Conservation (phyloP, 106 monocot species). For the Vanilla planifolia region DNA sequence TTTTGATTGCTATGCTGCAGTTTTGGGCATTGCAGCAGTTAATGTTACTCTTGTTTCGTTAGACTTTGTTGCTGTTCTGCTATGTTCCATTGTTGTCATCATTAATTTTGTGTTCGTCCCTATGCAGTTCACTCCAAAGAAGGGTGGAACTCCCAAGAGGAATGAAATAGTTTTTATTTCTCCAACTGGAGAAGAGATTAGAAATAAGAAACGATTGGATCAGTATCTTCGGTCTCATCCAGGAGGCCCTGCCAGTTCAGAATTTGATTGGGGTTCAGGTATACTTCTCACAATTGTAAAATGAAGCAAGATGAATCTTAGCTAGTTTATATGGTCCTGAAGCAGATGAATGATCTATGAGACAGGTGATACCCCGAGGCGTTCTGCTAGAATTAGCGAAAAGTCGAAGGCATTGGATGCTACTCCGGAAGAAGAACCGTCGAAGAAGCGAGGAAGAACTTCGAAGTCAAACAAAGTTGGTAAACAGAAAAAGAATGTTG, state of each 20-base stretch:
- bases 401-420: slow-evolving; percentile 39
- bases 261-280: slow-evolving; percentile 85
- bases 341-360: background rate
- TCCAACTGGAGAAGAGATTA: slow-evolving; percentile 77
- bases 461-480: slow-evolving; percentile 29
- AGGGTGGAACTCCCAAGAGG: slow-evolving; percentile 37
- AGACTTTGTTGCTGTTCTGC: too few species aligned
- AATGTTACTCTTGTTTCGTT: too few species aligned
- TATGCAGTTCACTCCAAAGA: slow-evolving; percentile 55
- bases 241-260: slow-evolving; percentile 44
- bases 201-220: slow-evolving; percentile 53
- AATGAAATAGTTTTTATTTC: slow-evolving; percentile 47
- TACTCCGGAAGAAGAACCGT: slow-evolving; percentile 39
- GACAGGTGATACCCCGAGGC: slow-evolving; percentile 71
- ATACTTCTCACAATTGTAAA: background rate
- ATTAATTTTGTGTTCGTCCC: too few species aligned
- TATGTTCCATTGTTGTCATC: too few species aligned
- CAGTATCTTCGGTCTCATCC: slow-evolving; percentile 54
- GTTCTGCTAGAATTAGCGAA: slow-evolving; percentile 73
- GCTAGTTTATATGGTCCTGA: background rate
- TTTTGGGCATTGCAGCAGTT: too few species aligned
- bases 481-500: slow-evolving; percentile 22
- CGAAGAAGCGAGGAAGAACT: slow-evolving; percentile 43
- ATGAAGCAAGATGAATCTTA: background rate
- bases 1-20: too few species aligned